Evolutionary conservation across 1,284 basidiomycete species (phyloP).

Genomic region (Ganoderma boninense): DNA sequence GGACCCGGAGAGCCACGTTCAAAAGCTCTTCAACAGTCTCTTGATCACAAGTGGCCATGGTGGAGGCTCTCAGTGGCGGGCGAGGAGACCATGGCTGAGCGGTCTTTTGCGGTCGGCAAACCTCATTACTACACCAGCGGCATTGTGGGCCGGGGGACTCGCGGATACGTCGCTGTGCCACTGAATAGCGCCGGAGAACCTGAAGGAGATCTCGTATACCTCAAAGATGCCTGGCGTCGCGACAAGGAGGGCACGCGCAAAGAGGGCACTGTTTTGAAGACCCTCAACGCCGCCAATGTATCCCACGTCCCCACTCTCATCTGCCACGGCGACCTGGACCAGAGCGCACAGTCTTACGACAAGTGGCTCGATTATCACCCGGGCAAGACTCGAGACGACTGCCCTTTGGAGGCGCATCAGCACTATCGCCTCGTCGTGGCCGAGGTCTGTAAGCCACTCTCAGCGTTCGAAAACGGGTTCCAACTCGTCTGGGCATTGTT

Average conservation of each 20-base stretch:
- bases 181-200: neutral
- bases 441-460: conserved; percentile 20
- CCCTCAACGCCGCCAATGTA: conserved; percentile 27
- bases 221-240: conserved; percentile 27
- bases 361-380: neutral
- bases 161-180: conserved; percentile 23
- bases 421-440: conserved; percentile 25
- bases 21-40: neutral
- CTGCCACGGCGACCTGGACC: conserved; percentile 23
- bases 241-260: conserved; percentile 3
- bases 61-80: conserved; percentile 5
- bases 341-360: neutral
- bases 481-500: conserved; percentile 4
- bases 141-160: conserved; percentile 19
- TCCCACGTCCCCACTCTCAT: conserved; percentile 28
- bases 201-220: conserved; percentile 4
- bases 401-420: conserved; percentile 14
- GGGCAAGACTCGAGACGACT: neutral
- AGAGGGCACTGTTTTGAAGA: conserved; percentile 15
- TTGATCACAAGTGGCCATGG: conserved; percentile 18
- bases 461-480: conserved; percentile 2
- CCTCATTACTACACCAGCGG: conserved; percentile 11
- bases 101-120: conserved; percentile 14
- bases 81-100: neutral
- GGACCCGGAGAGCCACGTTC: conserved; percentile 4